Evolutionary conservation across 805 yeast species (phyloP), one percentile per base, ranked within the genome.

Genomic region (Teunomyces pallodes): DNA sequence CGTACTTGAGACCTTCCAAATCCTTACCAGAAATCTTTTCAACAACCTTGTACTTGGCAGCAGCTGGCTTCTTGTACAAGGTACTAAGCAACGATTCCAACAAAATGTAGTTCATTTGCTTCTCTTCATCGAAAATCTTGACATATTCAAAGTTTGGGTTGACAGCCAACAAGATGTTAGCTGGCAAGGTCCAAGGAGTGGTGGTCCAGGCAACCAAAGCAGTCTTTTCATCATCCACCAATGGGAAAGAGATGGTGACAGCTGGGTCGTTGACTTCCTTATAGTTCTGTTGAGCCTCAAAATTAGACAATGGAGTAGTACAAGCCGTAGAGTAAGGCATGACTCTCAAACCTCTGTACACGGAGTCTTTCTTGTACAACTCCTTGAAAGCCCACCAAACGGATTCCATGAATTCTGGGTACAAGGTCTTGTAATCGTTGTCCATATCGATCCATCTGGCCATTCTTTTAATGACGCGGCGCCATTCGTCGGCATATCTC

Each of bases 371-470:
- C 49, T 87, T 84, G 67, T 75, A 90, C 58, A 94, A 76, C 72
- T 90, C 83, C 75, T 87, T 84, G 80, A 94, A 94, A 29, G 90
- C 96, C 99, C 99, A 94, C 99, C 99, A 94, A 43, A 85, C 94
- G 41, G 97, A 88, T 75, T 94, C 99, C 99, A 94, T 94, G 60
- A 90, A 94, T 48, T 85, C 77, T 42, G 97, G 97, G 68, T 95
- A 90, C 70, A 94, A 79, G 27, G 99, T 94, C 76, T 92, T 92
- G 79, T 91, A 91, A 74, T 94, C 99, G 67, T 94, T 90, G 67
- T 94, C 99, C 74, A 94, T 92, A 72, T 94, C 99, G 65, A 94
- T 91, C 99, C 99, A 94, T 72, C 99, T 87, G 55, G 99, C 99
- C 57, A 94, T 72, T 72, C 98, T 87, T 46, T 90, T 92, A 60